These are phyloP conservation scores for Lathyrus aphaca DNA, from an alignment of 306 rosid genomes.

Conservation along the genomic window DNA sequence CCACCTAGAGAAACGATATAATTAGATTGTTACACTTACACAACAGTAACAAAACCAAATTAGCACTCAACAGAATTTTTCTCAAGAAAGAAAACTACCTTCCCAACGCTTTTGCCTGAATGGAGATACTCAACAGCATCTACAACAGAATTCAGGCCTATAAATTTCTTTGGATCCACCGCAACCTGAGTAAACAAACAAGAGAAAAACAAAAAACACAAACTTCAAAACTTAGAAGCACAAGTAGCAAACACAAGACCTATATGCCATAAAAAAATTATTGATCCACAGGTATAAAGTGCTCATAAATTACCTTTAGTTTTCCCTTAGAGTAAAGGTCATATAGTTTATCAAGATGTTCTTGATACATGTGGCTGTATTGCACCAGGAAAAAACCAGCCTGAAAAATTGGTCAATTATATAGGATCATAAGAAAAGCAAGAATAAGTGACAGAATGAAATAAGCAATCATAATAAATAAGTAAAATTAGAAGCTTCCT, in stretches of 20 bases:
- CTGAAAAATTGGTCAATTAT: slow-evolving; percentile 51
- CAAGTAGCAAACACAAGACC: slow-evolving; percentile 13
- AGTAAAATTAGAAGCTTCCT: slow-evolving; percentile 7
- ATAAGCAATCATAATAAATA: slow-evolving; percentile 19
- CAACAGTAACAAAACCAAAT: slow-evolving; percentile 29
- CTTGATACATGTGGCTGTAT: slow-evolving; percentile 80
- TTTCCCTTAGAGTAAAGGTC: slow-evolving; percentile 68
- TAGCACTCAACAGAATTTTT: background rate
- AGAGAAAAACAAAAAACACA: slow-evolving; percentile 23
- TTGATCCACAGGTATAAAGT: slow-evolving; percentile 17
- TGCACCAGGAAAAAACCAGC: slow-evolving; percentile 94
- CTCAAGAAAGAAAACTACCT: slow-evolving; percentile 58
- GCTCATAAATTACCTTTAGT: slow-evolving; percentile 64
- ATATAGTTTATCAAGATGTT: slow-evolving; percentile 75
- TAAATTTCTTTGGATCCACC: slow-evolving; percentile 77
- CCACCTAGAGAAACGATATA: slow-evolving; percentile 59
- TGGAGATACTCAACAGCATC: slow-evolving; percentile 96
- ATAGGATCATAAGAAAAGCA: slow-evolving; percentile 14
- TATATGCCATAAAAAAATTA: background rate
- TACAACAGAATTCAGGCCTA: slow-evolving; percentile 71
- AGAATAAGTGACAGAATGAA: slow-evolving; percentile 25
- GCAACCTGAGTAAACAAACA: slow-evolving; percentile 54
- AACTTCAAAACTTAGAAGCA: slow-evolving; percentile 13
- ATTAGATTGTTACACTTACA: slow-evolving; percentile 24
- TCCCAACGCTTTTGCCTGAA: slow-evolving; percentile 94